Conservation (phyloP, 2,329 filamentous ascomycete species). For the Emergomyces pasteurianus region DNA sequence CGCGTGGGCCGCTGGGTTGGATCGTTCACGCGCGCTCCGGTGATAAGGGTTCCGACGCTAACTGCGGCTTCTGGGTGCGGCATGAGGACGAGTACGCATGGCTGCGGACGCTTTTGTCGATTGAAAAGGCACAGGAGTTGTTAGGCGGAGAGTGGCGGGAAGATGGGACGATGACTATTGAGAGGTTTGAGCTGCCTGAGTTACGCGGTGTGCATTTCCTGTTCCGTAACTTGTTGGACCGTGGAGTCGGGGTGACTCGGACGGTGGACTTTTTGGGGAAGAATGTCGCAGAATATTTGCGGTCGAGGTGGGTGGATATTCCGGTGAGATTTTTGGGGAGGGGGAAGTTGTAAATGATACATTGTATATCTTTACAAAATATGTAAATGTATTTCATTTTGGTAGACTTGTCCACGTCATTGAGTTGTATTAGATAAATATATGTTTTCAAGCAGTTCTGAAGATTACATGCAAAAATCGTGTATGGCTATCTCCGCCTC, state of each 20-base stretch:
- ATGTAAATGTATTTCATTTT: neutral
- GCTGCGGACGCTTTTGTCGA: slow-evolving; percentile 17
- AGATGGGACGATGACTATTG: slow-evolving; percentile 20
- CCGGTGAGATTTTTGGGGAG: slow-evolving; percentile 22
- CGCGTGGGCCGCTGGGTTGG: slow-evolving; percentile 19
- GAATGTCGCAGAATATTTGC: slow-evolving; percentile 28
- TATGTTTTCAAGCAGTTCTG: neutral
- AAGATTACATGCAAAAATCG: neutral
- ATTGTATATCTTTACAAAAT: neutral
- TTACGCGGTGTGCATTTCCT: slow-evolving; percentile 30
- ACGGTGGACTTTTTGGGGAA: slow-evolving; percentile 30
- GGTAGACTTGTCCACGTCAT: neutral
- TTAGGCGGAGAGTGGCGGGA: slow-evolving; percentile 16
- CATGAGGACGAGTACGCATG: slow-evolving; percentile 20
- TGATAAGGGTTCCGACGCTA: slow-evolving; percentile 25
- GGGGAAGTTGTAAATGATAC: slow-evolving; percentile 17
- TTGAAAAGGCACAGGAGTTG: slow-evolving; percentile 11
- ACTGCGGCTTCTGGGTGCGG: slow-evolving; percentile 26
- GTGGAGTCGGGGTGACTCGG: slow-evolving; percentile 24
- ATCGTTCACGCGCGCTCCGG: slow-evolving; percentile 25
- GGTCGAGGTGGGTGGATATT: slow-evolving; percentile 25
- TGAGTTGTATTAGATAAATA: neutral
- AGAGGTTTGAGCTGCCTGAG: slow-evolving; percentile 37
- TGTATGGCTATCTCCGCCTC: slow-evolving; percentile 14
- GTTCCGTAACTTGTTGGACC: slow-evolving; percentile 27